phyloP scores from a whole-genome alignment of 768 basidiomycete genomes.

The Kwoniella botswanensis region DNA sequence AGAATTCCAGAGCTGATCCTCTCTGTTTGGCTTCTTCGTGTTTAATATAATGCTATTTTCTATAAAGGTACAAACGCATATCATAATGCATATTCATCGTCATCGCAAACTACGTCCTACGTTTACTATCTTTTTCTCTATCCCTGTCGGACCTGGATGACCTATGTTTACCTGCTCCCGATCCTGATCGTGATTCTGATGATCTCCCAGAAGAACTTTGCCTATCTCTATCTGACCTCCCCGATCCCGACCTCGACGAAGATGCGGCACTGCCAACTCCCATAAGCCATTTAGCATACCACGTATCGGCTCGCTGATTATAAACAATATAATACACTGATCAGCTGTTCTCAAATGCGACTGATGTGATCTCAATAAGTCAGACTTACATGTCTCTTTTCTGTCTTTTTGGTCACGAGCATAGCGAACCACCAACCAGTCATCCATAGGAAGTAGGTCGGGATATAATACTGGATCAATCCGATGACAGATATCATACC shows the following conservation, averaged over 20 bases:
- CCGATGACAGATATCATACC: constrained; percentile 40
- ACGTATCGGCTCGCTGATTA: constrained; percentile 43
- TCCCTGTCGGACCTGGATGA: too few species aligned
- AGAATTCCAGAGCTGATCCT: too few species aligned
- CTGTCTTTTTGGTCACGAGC: constrained; percentile 46
- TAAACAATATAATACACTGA: not conserved
- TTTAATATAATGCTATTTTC: too few species aligned
- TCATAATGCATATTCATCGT: too few species aligned
- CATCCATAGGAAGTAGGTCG: constrained; percentile 47
- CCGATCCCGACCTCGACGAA: not conserved
- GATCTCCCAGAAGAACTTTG: not conserved
- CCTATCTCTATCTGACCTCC: not conserved
- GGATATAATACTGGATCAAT: constrained; percentile 41
- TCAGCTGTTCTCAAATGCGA: not conserved
- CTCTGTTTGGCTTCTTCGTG: too few species aligned
- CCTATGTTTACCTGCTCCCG: not conserved
- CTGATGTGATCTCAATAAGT: not conserved
- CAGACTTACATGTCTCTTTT: constrained; percentile 34
- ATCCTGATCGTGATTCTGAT: not conserved
- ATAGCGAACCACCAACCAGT: constrained; percentile 46
- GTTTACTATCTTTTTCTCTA: too few species aligned
- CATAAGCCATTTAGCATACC: constrained; percentile 48
- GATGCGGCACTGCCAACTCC: constrained; percentile 20
- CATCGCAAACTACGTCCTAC: too few species aligned
- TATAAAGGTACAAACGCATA: too few species aligned